phyloP scores from a whole-genome alignment of 306 rosid species.

The Delonix regia region DNA sequence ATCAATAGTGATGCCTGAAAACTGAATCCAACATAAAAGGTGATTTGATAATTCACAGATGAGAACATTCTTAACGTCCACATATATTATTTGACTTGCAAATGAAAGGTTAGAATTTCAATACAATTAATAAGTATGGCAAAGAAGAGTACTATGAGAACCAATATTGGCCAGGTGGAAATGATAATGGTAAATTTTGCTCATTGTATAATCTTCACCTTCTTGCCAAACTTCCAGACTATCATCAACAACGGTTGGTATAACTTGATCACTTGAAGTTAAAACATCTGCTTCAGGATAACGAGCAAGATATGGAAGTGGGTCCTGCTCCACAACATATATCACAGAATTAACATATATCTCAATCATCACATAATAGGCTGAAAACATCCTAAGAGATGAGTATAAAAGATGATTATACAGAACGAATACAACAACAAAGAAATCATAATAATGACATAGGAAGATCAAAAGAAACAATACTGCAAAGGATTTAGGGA shows the following conservation, averaged over 20 bases:
- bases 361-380: constrained; percentile 11
- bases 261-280: constrained; percentile 94
- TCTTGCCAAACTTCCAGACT: constrained; percentile 79
- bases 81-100: constrained; percentile 3
- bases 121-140: constrained; percentile 10
- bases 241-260: constrained; percentile 91
- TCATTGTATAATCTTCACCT: constrained; percentile 59
- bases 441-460: constrained; percentile 10
- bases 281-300: constrained; percentile 92
- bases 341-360: constrained; percentile 28
- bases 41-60: constrained; percentile 25
- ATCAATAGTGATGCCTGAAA: constrained; percentile 7
- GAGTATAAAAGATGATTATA: constrained; percentile 2
- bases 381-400: constrained; percentile 21
- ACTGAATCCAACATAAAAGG: constrained; percentile 13
- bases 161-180: not conserved
- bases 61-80: constrained; percentile 3
- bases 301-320: constrained; percentile 92
- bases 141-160: not conserved
- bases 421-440: constrained; percentile 6
- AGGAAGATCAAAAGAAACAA: not conserved
- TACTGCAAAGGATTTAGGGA: not conserved
- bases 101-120: constrained; percentile 7
- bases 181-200: not conserved
- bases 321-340: constrained; percentile 71